Conservation (phyloP, 2,329 filamentous ascomycete genomes). For the Trichoderma sp. region DNA sequence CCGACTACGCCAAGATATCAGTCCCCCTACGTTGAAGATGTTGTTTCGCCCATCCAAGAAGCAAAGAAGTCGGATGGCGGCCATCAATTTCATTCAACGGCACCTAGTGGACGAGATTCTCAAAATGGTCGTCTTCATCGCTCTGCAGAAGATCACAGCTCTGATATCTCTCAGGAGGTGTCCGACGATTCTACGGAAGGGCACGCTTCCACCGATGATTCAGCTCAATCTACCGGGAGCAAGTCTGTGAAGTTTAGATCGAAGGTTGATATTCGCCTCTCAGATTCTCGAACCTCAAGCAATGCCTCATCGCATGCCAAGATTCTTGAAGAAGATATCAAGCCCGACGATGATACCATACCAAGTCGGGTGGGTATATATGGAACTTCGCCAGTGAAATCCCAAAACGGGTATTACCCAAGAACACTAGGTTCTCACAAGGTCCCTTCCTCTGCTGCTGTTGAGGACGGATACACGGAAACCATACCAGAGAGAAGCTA, state of each 20-base stretch:
- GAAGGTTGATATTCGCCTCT: slow-evolving; percentile 26
- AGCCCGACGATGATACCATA: slow-evolving; percentile 7
- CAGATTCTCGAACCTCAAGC: slow-evolving; percentile 23
- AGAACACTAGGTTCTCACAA: neutral
- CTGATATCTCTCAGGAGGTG: neutral
- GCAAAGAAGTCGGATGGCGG: neutral
- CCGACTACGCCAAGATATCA: slow-evolving; percentile 26
- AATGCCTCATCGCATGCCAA: slow-evolving; percentile 6
- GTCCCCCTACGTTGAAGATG: slow-evolving; percentile 34
- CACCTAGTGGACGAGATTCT: neutral
- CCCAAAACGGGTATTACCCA: neutral
- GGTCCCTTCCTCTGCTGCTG: neutral
- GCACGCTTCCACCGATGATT: slow-evolving; percentile 22
- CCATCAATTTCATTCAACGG: neutral
- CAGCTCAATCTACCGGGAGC: slow-evolving; percentile 25
- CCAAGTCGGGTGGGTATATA: slow-evolving; percentile 7
- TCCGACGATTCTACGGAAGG: neutral
- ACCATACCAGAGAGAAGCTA: neutral
- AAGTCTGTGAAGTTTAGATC: slow-evolving; percentile 33
- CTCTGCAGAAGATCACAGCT: neutral
- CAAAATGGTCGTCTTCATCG: neutral
- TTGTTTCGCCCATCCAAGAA: slow-evolving; percentile 17
- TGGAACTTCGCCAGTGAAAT: slow-evolving; percentile 11
- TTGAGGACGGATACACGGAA: neutral
- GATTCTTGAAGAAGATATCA: slow-evolving; percentile 6